Percentiles rank a stretch among this genome's conserved stretches.
Conservation (phyloP, 768 basidiomycete species). For the Amanita brunnescens region DNA sequence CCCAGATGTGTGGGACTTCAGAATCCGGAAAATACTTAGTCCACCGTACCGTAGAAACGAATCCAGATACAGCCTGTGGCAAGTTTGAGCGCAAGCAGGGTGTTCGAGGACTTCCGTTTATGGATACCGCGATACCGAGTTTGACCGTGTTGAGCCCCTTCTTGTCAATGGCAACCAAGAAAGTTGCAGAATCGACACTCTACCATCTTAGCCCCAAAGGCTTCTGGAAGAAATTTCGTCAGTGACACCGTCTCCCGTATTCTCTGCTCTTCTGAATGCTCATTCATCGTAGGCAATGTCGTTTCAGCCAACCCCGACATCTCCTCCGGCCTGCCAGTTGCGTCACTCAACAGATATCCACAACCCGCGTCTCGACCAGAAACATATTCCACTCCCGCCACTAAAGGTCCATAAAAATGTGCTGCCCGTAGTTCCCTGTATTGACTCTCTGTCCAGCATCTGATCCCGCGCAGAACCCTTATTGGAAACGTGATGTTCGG, state of each 20-base stretch:
- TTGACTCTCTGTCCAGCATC: constrained; percentile 42
- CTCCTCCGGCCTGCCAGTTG: constrained; percentile 80
- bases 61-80: too few relatives aligned
- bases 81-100: too few relatives aligned
- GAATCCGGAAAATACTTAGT: too few relatives aligned
- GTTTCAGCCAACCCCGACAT: constrained; percentile 85
- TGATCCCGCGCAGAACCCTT: constrained; percentile 82
- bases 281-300: constrained; percentile 55
- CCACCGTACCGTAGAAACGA: too few relatives aligned
- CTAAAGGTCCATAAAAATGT: constrained; percentile 57
- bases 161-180: constrained; percentile 61
- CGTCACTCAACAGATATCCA: constrained; percentile 66
- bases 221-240: constrained; percentile 96
- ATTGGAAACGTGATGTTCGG: constrained; percentile 95
- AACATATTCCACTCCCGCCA: constrained; percentile 79
- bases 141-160: constrained; percentile 1
- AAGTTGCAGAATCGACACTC: constrained; percentile 78
- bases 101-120: too few relatives aligned
- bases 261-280: neutral
- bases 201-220: constrained; percentile 87
- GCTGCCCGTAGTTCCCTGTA: neutral
- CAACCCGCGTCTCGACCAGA: constrained; percentile 86
- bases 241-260: constrained; percentile 28
- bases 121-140: neutral
- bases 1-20: neutral